Base-by-base conservation (phyloP, 2,329 filamentous ascomycete genomes). In the Zymoseptoria crescenta region DNA sequence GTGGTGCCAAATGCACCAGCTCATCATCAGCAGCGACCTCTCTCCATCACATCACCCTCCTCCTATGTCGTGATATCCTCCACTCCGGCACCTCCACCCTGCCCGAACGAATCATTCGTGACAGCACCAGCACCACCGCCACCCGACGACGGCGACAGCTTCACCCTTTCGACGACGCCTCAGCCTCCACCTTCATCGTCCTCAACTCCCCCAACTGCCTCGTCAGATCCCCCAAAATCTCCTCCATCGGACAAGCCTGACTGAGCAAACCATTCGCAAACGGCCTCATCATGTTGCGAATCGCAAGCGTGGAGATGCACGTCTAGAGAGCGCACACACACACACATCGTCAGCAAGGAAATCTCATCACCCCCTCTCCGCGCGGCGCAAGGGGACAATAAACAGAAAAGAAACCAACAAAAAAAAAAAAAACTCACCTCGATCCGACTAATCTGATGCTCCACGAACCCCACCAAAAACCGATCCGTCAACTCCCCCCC, bases 381-480 rank as follows among this genome's bases (percentile, higher is more conserved):
- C n/a, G n/a, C n/a, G n/a, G n/a, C n/a, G n/a, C n/a, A n/a, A n/a
- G n/a, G n/a, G n/a, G n/a, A n/a, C n/a, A n/a, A n/a, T n/a, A n/a
- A n/a, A n/a, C n/a, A n/a, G n/a, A n/a, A n/a, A n/a, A n/a, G n/a
- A n/a, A n/a, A n/a, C n/a, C n/a, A n/a, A n/a, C n/a, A n/a, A 51
- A n/a, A 29, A 30, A 19, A 9, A 21, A 9, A 4, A 8, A n/a
- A 54, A 76, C 87, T 75, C 79, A 95, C 91, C 85, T 99, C 94
- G 72, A 99, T 95, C 69, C 94, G 85, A 72, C 89, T 92, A 67
- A 99, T 88, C 80, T 96, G 91, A 72, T 97, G 92, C 72, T 96
- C 92, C 73, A 97, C 83, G 69, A 99, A 91, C 69, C 90, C 91
- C 58, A 96, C 76, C 74, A 97, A 78, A 74, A 96, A 93, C 56